These are phyloP conservation scores for Globisporangium lucens DNA, from an alignment of 352 stramenopile species.

Conservation along the genomic window DNA sequence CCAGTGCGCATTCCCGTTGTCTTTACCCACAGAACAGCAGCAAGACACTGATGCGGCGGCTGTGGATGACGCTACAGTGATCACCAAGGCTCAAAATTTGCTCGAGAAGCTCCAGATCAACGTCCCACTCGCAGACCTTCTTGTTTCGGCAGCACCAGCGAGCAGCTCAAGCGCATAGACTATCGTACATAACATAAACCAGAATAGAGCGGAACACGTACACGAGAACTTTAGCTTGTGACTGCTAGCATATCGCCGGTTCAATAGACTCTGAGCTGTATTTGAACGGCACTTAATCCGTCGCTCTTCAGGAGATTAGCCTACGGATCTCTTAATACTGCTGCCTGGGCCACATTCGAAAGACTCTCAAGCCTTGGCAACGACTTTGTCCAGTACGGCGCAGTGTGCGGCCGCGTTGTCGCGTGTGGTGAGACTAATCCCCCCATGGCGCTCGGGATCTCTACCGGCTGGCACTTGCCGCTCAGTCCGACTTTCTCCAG, in stretches of 20 bases:
- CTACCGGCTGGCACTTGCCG: constrained; percentile 30
- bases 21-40: background rate
- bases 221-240: background rate
- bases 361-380: constrained; percentile 34
- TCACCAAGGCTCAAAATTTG: background rate
- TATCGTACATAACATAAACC: background rate
- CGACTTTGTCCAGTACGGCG: constrained; percentile 47
- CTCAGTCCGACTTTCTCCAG: constrained; percentile 45
- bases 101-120: constrained; percentile 10
- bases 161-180: background rate
- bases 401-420: constrained; percentile 39
- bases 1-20: constrained; percentile 8
- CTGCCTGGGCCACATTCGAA: background rate
- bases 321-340: background rate
- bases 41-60: background rate
- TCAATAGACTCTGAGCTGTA: background rate
- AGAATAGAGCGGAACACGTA: background rate
- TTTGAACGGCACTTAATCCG: background rate
- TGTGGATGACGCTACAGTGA: background rate
- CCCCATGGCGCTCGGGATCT: constrained; percentile 16
- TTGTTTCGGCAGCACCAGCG: background rate
- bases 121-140: background rate
- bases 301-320: background rate
- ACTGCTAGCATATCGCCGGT: background rate
- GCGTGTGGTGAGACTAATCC: background rate